Evolutionary conservation across 2,329 filamentous ascomycete species (phyloP).

Genomic region (Cadophora gregata): DNA sequence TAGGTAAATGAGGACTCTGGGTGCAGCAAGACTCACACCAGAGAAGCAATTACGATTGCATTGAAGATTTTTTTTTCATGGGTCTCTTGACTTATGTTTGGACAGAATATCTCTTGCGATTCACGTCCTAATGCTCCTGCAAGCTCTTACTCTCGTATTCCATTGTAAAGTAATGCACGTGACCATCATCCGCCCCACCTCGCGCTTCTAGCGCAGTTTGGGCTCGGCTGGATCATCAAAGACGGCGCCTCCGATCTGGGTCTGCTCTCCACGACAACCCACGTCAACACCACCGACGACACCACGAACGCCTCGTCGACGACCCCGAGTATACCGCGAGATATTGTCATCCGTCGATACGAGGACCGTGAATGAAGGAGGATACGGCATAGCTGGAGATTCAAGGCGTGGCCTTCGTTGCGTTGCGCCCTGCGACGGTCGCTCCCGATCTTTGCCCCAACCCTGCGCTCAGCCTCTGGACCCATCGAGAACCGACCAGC

Average conservation of each 20-base stretch:
- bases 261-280: slow-evolving; percentile 6
- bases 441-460: slow-evolving; percentile 22
- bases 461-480: slow-evolving; percentile 25
- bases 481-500: slow-evolving; percentile 22
- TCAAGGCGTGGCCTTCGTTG: slow-evolving; percentile 26
- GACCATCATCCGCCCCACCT: slow-evolving; percentile 13
- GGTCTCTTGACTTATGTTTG: too few relatives aligned
- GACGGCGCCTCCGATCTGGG: slow-evolving; percentile 29
- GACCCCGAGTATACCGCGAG: slow-evolving; percentile 16
- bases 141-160: not conserved
- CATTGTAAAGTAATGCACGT: slow-evolving; percentile 5
- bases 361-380: slow-evolving; percentile 34
- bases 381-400: slow-evolving; percentile 21
- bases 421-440: slow-evolving; percentile 36
- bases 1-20: not conserved
- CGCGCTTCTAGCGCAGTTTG: slow-evolving; percentile 21
- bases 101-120: too few relatives aligned
- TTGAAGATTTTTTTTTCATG: too few relatives aligned
- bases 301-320: slow-evolving; percentile 29
- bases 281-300: slow-evolving; percentile 33
- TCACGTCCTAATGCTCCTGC: too few relatives aligned
- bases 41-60: not conserved
- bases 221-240: slow-evolving; percentile 24
- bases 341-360: slow-evolving; percentile 10
- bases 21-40: too few relatives aligned